Base-by-base conservation (phyloP, 805 yeast genomes). In the Yarrowia sp. region DNA sequence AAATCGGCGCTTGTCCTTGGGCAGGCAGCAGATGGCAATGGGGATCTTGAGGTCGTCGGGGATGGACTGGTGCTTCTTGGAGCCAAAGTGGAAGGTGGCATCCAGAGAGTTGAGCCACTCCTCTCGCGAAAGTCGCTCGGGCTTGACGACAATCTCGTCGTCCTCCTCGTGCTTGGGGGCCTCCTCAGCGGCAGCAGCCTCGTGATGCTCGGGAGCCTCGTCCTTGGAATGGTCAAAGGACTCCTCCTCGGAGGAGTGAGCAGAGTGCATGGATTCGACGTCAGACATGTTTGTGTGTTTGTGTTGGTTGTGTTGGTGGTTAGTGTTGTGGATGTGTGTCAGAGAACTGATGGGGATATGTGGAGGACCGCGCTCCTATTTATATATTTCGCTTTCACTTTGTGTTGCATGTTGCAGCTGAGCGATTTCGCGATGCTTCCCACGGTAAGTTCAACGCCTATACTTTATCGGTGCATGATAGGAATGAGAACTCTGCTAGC, bases 401-500 rank as follows among this genome's bases (percentile, higher is more conserved):
- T n/a, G n/a, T n/a, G n/a, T n/a, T n/a, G n/a, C n/a, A n/a, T n/a
- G n/a, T n/a, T n/a, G n/a, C n/a, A n/a, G n/a, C n/a, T 44, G 47
- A 42, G 47, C 35, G 38, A 24, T 19, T 9, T 31, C 53, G 18
- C 18, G 24, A 29, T n/a, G 39, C 56, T n/a, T n/a, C n/a, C n/a
- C n/a, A n/a, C n/a, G n/a, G n/a, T n/a, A n/a, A n/a, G 22, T 39
- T 12, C 38, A 47, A 47, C 56, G 56, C 16, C 41, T 47, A 32
- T 47, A 47, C 56, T 47, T 47, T 47, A 47, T 47, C 56, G 56
- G 39, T 47, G 56, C 56, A 47, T 47, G 56, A 47, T 47, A 47
- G 56, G 39, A 47, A 47, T 18, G n/a, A n/a, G n/a, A n/a, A n/a
- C n/a, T n/a, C n/a, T n/a, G n/a, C n/a, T n/a, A n/a, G n/a, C n/a